phyloP scores from a whole-genome alignment of 1,139 yeast species.

The Yamadazyma pseudoaaseri region DNA sequence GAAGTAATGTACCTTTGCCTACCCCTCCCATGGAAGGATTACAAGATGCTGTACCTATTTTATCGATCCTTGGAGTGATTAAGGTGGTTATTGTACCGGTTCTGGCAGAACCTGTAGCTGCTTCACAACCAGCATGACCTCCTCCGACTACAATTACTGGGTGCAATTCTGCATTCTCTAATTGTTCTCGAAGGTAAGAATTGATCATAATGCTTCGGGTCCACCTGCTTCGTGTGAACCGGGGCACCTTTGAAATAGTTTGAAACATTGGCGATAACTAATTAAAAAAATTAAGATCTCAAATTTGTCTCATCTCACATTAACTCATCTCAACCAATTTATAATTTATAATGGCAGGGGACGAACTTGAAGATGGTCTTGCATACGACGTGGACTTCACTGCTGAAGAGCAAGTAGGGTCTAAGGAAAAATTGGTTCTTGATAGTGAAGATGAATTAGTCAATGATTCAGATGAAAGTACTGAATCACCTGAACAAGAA shows the following conservation, averaged over 20 bases:
- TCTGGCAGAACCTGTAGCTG: slow-evolving; percentile 91
- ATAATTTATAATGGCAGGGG: slow-evolving; percentile 21
- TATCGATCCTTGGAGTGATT: slow-evolving; percentile 70
- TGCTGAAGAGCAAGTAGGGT: slow-evolving; percentile 8
- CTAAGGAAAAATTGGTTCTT: slow-evolving; percentile 1
- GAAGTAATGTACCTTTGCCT: slow-evolving; percentile 89
- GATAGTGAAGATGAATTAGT: slow-evolving; percentile 12
- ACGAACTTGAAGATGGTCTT: slow-evolving; percentile 70
- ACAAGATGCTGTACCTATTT: slow-evolving; percentile 94
- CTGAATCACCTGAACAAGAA: slow-evolving; percentile 10
- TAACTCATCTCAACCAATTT: slow-evolving; percentile 14
- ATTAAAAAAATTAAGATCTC: too few relatives aligned
- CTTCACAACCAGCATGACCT: slow-evolving; percentile 99
- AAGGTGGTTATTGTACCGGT: slow-evolving; percentile 72
- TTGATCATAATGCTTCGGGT: slow-evolving; percentile 27
- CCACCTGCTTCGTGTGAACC: neutral
- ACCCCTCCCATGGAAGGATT: slow-evolving; percentile 99
- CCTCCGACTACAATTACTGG: slow-evolving; percentile 94
- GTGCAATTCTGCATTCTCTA: slow-evolving; percentile 33
- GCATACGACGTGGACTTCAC: slow-evolving; percentile 49
- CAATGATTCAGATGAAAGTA: slow-evolving; percentile 13
- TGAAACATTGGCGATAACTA: too few relatives aligned
- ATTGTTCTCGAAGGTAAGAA: slow-evolving; percentile 34
- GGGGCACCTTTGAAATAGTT: too few relatives aligned
- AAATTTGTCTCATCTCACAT: neutral